Base-by-base conservation (phyloP, 2,329 filamentous ascomycete genomes). In the Verticillium zaregamsianum region DNA sequence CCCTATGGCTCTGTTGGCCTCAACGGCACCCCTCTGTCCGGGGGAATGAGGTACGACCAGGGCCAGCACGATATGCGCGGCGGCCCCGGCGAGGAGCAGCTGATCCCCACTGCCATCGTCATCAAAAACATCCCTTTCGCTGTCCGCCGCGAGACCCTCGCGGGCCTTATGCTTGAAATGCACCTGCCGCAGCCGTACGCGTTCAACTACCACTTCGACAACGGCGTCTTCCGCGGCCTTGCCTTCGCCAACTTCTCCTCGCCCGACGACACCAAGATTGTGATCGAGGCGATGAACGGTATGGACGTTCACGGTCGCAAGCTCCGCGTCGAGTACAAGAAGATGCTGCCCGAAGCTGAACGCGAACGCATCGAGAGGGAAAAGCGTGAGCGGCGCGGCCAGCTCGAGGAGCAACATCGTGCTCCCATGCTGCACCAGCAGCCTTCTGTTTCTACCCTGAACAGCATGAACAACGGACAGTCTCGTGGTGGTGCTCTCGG, bases 101-200 rank as follows among this genome's bases (percentile, higher is more conserved):
- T 99, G 64, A 99, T 99, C 63, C 94, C 94, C 3, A 99, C 95
- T 3, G 95, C 95, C 60, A 98, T 99, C 69, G 95, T 99, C 63
- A 98, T 99, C 78, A 99, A 99, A 81, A 99, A 99, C 74, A 99
- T 99, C 40, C 95, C 96, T 0, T 99, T 99, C 74, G 95, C 96
- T 32, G 93, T 98, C 62, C 93, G 97, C 76, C 98, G 98, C 78
- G 95, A 99, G 77, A 92, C 94, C 70, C 83, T 99, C 45, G 92
- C 96, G 37, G 87, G 89, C 65, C 84, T 97, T 68, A 99, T 99
- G 95, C 91, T 93, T 9, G 92, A 97, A 23, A 86, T 98, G 84
- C 90, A 92, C 67, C 85, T 99, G 45, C 95, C 95, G 1, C 86
- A 98, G 68, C 95, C 95, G 0, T 99, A 99, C 72, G 95, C 95